Evolutionary conservation across 192 early-diverging fungal species (phyloP).

Genomic region (Backusella sp.): DNA sequence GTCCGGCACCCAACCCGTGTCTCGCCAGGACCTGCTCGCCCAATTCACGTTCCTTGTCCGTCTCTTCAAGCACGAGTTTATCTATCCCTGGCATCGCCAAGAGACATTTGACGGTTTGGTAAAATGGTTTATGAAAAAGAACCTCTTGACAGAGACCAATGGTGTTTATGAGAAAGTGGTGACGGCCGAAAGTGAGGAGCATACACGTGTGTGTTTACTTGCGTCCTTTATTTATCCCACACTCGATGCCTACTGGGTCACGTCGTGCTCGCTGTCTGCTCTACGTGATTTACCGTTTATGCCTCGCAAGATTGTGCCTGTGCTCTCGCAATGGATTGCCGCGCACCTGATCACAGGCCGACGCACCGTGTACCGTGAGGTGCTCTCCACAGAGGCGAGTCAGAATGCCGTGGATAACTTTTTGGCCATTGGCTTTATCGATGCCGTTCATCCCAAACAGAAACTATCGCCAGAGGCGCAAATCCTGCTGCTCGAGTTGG

Average conservation of each 20-base stretch:
- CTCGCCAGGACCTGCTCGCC: constrained; percentile 18
- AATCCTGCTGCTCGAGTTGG: constrained; percentile 33
- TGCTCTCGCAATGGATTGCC: constrained; percentile 41
- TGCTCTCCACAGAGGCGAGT: constrained; percentile 37
- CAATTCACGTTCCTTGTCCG: constrained; percentile 33
- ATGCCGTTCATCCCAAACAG: constrained; percentile 32
- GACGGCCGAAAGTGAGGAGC: constrained; percentile 6
- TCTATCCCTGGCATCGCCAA: constrained; percentile 32
- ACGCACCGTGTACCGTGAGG: constrained; percentile 39
- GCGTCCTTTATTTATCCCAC: constrained; percentile 40
- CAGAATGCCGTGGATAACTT: constrained; percentile 37
- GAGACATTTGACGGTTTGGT: constrained; percentile 26
- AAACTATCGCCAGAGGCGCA: constrained; percentile 38
- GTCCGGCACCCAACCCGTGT: constrained; percentile 7
- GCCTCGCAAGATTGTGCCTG: constrained; percentile 40
- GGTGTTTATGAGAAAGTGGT: constrained; percentile 2
- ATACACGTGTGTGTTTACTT: constrained; percentile 30
- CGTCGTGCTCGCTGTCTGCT: constrained; percentile 40
- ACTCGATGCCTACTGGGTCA: constrained; percentile 40
- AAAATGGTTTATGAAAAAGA: constrained; percentile 18
- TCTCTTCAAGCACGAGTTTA: constrained; percentile 36
- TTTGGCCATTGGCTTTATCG: constrained; percentile 35
- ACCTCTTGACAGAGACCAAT: constrained; percentile 8
- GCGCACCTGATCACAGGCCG: constrained; percentile 40
- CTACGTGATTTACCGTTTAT: constrained; percentile 38